phyloP scores from a whole-genome alignment of 306 rosid genomes.

The Vachellia collinsii region DNA sequence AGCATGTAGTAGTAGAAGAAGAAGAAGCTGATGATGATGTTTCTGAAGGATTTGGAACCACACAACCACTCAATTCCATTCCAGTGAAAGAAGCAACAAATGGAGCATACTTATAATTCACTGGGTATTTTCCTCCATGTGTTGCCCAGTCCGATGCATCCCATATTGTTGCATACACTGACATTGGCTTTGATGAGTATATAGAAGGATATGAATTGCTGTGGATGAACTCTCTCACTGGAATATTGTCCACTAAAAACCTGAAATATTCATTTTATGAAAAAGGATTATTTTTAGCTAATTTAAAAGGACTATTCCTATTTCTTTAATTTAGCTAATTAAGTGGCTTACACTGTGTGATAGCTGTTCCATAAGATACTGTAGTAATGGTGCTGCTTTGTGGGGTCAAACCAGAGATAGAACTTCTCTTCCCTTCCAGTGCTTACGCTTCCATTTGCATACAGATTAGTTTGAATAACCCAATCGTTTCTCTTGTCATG shows the following conservation, averaged over 20 bases:
- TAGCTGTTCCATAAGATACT: slow-evolving; percentile 90
- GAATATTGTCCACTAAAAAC: slow-evolving; percentile 87
- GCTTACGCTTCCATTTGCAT: slow-evolving; percentile 87
- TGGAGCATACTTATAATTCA: slow-evolving; percentile 84
- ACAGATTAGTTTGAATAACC: slow-evolving; percentile 86
- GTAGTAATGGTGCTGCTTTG: slow-evolving; percentile 70
- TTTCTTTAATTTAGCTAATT: background rate
- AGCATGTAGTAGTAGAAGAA: slow-evolving; percentile 36
- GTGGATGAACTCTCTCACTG: slow-evolving; percentile 75
- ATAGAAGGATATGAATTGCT: slow-evolving; percentile 45
- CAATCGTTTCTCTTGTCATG: slow-evolving; percentile 88
- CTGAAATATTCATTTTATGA: slow-evolving; percentile 42
- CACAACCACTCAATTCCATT: slow-evolving; percentile 69
- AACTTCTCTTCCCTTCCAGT: slow-evolving; percentile 98
- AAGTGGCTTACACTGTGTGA: slow-evolving; percentile 71
- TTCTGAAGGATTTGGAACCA: slow-evolving; percentile 42
- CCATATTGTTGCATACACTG: slow-evolving; percentile 89
- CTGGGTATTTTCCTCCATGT: slow-evolving; percentile 87
- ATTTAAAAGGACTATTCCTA: background rate
- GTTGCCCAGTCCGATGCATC: slow-evolving; percentile 98
- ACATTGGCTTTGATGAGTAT: slow-evolving; percentile 89
- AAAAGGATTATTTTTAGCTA: background rate
- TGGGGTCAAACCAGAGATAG: slow-evolving; percentile 95
- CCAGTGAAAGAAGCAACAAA: slow-evolving; percentile 69
- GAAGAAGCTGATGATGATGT: slow-evolving; percentile 27